phyloP scores from a whole-genome alignment of 225 moss, liverwort and hornwort genomes.

The Physcomitrium patens region DNA sequence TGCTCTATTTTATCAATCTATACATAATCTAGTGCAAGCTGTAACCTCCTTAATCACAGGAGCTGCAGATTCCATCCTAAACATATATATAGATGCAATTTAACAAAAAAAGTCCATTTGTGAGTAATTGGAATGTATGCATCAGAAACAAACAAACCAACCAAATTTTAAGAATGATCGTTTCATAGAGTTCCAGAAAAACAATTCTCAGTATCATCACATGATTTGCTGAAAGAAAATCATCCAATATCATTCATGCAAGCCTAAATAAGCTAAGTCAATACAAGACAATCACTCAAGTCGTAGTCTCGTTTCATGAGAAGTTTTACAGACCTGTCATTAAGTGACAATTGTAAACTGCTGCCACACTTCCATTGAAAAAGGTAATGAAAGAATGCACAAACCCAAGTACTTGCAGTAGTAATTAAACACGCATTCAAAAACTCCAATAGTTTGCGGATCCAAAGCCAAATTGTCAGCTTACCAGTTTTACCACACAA shows the following conservation, averaged over 20 bases:
- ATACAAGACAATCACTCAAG: background rate
- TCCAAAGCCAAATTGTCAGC: conserved; percentile 12
- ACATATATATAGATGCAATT: conserved; percentile 17
- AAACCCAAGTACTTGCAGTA: background rate
- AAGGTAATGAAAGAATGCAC: background rate
- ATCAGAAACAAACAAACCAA: conserved; percentile 2
- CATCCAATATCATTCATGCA: background rate
- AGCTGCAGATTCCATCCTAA: conserved; percentile 75
- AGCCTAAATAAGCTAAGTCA: background rate
- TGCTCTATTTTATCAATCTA: conserved; percentile 67
- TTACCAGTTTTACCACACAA: conserved; percentile 73
- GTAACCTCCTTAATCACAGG: conserved; percentile 65
- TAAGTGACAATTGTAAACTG: background rate
- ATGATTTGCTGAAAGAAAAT: background rate
- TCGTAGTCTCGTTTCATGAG: background rate
- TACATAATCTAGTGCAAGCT: conserved; percentile 72
- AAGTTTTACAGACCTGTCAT: background rate
- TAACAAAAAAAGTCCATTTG: conserved; percentile 1
- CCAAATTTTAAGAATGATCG: background rate
- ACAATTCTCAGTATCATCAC: background rate
- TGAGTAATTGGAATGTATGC: background rate
- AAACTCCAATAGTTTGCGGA: background rate
- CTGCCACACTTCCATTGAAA: background rate
- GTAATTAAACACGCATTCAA: background rate
- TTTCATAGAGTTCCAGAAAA: conserved; percentile 2